Evolutionary conservation across 352 stramenopile genomes (phyloP), one percentile per base, ranked within the genome.

Genomic region (Phytopythium helicoides): DNA sequence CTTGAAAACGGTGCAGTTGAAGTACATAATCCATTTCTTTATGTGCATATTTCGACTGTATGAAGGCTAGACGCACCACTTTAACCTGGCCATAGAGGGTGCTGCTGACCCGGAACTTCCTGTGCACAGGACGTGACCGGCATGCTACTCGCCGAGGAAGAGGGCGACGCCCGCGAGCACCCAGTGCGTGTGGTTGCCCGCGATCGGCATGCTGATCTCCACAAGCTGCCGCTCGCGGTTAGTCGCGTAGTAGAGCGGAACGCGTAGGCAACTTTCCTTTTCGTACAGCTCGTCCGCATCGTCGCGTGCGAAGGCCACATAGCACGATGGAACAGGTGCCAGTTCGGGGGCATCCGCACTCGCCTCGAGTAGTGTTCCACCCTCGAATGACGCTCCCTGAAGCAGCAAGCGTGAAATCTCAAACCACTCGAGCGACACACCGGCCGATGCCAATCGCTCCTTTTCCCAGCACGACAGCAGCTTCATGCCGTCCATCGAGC

Each of bases 401-500:
- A 97, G 49, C 16, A 97, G 45, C 39, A 97, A 19, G 8, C 80
- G 66, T 37, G 81, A 81, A 46, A 97, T 70, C 54, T 89, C 81
- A 54, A 88, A 94, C 82, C 81, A 94, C 58, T 93, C 81, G 15
- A 89, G 60, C 47, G 69, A 64, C 3, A 28, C 19, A 28, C 44
- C 42, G 12, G 68, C 59, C 36, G 57, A 55, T 11, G 61, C 56
- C 19, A 76, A 56, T 39, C 76, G 76, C 51, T 94, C 81, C 37
- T 89, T 85, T 28, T 92, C 82, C 88, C 88, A 97, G 52, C 75
- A 95, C 25, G 87, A 95, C 9, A 95, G 53, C 54, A 98, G 59
- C 60, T 94, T 90, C 75, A 98, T 90, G 34, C 64, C 78, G 55
- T 97, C 91, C 79, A 97, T 97, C 8, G 89, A 92, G 57, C 73